Conservation (phyloP, 306 rosid genomes). For the Lablab purpureus region DNA sequence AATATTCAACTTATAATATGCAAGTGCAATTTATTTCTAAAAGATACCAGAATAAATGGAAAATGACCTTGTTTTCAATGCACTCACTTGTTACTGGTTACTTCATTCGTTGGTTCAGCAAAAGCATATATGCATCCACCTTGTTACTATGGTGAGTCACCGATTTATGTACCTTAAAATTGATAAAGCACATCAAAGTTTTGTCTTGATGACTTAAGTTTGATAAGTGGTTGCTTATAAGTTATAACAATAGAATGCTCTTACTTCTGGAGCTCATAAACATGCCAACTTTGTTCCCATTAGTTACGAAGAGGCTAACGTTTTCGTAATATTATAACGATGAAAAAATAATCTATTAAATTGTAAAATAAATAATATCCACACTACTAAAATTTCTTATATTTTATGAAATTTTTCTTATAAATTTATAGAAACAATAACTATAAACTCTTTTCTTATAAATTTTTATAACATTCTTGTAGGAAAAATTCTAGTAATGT, state of each 20-base stretch:
- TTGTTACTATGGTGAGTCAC: conserved; percentile 83
- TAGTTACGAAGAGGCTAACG: too few species aligned
- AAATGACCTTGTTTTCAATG: conserved; percentile 37
- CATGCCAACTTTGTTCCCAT: conserved; percentile 21
- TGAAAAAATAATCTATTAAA: too few species aligned
- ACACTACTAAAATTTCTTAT: too few species aligned
- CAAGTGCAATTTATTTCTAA: too few species aligned
- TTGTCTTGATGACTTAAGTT: conserved; percentile 23
- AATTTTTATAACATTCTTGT: too few species aligned
- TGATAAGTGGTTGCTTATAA: conserved; percentile 6
- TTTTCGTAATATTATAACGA: too few species aligned
- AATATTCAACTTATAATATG: too few species aligned
- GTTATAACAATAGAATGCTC: not conserved
- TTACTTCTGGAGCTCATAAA: conserved; percentile 12
- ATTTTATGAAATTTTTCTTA: too few species aligned
- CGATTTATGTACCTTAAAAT: conserved; percentile 31
- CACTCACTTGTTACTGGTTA: conserved; percentile 76
- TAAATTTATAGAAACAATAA: too few species aligned
- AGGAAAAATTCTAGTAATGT: too few species aligned
- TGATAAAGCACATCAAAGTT: conserved; percentile 30
- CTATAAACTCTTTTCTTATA: too few species aligned
- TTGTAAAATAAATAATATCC: too few species aligned
- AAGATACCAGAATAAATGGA: conserved; percentile 17
- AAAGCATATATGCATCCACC: conserved; percentile 83
- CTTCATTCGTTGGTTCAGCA: conserved; percentile 87